Evolutionary conservation across 1,139 yeast genomes (phyloP), one percentile per base, ranked within the genome.

Genomic region (Yamadazyma pseudoaaseri): DNA sequence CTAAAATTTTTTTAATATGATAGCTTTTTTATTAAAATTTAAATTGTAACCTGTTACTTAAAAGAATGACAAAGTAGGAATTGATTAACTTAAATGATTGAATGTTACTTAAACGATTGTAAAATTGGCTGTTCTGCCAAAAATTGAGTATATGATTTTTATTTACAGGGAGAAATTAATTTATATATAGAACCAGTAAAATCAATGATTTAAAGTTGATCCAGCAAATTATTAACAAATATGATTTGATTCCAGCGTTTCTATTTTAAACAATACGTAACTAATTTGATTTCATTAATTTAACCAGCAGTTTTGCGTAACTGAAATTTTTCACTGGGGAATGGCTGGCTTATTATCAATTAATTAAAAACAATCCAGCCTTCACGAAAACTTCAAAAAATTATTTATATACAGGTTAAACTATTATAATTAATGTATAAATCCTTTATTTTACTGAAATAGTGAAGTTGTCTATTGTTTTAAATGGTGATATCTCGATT

Each of bases 231-330:
- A 16, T 29, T 29, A 21, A 16, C 27, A 16, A 20, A 31, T 30
- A 15, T 18, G 30, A 36, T 26, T n/a, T 36, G 49, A 45, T 45
- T 44, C 49, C 48, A 44, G 48, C 48, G 33, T 29, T 20, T 20
- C 18, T 24, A 16, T 17, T 20, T 29, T 23, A 17, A 29, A 29
- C 32, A 29, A 29, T 29, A 20, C 27, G 27, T 23, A 29, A 29
- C 27, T 29, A 22, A 23, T 29, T 23, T 23, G 32, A 29, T 29
- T 16, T 29, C 10, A 14, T 14, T 13, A n/a, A 24, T 16, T 11
- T 16, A 29, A 23, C 32, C 32, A 29, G 32, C 32, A 16, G 12
- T 13, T 23, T 25, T 23, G 32, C 32, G 32, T 23, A 23, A 4
- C 15, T 4, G 14, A 11, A 13, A 11, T 25, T 23, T 24, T 17